Conservation (phyloP, 2,329 filamentous ascomycete genomes). For the Paracoccidioides brasiliensis region DNA sequence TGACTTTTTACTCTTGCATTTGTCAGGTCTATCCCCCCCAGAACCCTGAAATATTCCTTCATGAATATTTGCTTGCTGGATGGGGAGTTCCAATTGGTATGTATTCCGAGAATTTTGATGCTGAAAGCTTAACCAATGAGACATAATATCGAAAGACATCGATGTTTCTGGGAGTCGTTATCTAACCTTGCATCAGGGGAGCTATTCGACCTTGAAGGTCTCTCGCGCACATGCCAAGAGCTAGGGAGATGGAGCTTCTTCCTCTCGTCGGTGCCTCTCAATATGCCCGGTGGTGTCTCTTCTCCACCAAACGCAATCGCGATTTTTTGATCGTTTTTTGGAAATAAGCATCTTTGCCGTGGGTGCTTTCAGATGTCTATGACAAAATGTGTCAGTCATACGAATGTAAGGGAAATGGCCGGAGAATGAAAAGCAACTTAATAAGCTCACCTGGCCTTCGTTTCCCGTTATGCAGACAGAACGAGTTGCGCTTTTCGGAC, state of each 20-base stretch:
- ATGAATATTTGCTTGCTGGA: conserved; percentile 38
- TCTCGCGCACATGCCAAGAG: conserved; percentile 25
- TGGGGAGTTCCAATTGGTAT: conserved; percentile 39
- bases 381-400: not conserved
- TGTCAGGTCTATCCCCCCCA: conserved; percentile 30
- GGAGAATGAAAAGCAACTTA: not conserved
- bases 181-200: conserved; percentile 23
- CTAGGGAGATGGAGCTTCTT: conserved; percentile 38
- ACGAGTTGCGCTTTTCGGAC: no score
- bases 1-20: not conserved
- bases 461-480: no score
- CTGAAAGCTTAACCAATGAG: not conserved
- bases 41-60: conserved; percentile 27
- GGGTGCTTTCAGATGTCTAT: not conserved
- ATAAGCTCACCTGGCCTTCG: not conserved
- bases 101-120: conserved; percentile 5
- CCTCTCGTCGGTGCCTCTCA: conserved; percentile 36
- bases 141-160: not conserved
- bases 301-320: conserved; percentile 35
- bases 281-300: conserved; percentile 36
- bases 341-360: not conserved
- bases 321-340: conserved; percentile 26
- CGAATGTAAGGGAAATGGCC: not conserved
- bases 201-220: conserved; percentile 34
- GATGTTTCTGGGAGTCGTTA: conserved; percentile 1